Evolutionary conservation across 2,329 filamentous ascomycete genomes (phyloP), one percentile per base, ranked within the genome.

Genomic region (Cladosporium sp.): DNA sequence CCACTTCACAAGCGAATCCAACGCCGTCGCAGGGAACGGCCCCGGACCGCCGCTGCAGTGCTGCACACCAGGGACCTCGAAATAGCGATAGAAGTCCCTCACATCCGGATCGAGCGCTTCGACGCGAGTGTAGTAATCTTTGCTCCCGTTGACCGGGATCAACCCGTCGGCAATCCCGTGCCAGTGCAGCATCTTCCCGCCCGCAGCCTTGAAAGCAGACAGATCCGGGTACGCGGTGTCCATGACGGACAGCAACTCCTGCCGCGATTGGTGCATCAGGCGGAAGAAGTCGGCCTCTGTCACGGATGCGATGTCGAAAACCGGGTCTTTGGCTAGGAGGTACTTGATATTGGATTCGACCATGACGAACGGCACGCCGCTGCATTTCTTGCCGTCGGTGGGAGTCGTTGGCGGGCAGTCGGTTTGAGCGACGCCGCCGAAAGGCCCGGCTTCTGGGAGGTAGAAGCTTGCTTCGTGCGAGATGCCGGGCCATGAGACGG

Each of bases 311-410:
- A 80, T 74, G 64, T 81, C 75, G 78, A 79, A 84, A 64, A 60
- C 70, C 0, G 78, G 72, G 69, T 83, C 74, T 67, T 81, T 80
- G 74, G 81, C 81, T 44, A 85, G 74, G 10, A 76, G 82, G 68
- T 82, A 83, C 40, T 76, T 77, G 74, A 82, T 82, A 81, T 82
- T 85, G 69, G 83, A 81, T 5, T 68, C 69, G 1, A 78, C 79
- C 70, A 81, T 82, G 0, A 69, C 53, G 69, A 81, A 83, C 1
- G 79, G 76, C 3, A 61, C 83, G 80, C 11, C 72, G 70, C 3
- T 79, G 78, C 69, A 81, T 81, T 2, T 70, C 67, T 68, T 82
- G 83, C 1, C 80, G 75, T 6, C 55, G 60, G 66, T 81, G 80
- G 52, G 73, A 76, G 64, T 81, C 78, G 16, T 81, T 67, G 7